Evolutionary conservation across 1,284 basidiomycete genomes (phyloP), one percentile per base, ranked within the genome.

Genomic region (Gomphus bonarii): DNA sequence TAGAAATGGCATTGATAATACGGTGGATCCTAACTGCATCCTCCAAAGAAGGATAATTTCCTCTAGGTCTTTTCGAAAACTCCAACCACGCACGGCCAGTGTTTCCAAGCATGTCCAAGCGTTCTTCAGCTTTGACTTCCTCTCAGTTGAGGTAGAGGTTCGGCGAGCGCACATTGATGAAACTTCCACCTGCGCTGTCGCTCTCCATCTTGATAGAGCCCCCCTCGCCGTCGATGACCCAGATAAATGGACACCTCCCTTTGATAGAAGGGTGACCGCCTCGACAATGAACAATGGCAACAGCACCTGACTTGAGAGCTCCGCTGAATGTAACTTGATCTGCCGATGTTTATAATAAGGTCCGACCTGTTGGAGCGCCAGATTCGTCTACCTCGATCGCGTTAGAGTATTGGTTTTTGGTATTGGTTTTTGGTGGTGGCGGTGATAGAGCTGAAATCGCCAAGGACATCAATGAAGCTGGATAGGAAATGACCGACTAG

Each of bases 211-310:
- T 59, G 53, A 73, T 67, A 4, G 61, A 61, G 0, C 71, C 70
- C 1, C 68, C 65, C 47, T 73, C 71, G 9, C 72, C 72, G 46
- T 73, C 68, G 47, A 74, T 72, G 49, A 64, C 61, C 71, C 72
- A 73, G 1, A 65, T 20, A 43, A 71, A 65, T 36, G 35, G 4
- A 10, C 35, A 11, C 35, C 35, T 36, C 10, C 35, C 35, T 36
- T 36, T 36, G 10, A 8, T 36, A 8, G 4, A 3, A 0, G 35
- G 35, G 10, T 36, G 35, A 11, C 35, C 35, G 35, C 2, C 35
- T 36, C 35, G 3, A 36, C 35, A 36, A 36, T 36, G 35, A 2
- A 36, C 35, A 10, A 3, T 36, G 35, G 9, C 35, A 14, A 36
- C 35, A 36, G 14, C 35, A 36, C 35, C 35, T 8, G 35, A 36